Conservation (phyloP, 345 rosid genomes). For the Aethionema arabicum region DNA sequence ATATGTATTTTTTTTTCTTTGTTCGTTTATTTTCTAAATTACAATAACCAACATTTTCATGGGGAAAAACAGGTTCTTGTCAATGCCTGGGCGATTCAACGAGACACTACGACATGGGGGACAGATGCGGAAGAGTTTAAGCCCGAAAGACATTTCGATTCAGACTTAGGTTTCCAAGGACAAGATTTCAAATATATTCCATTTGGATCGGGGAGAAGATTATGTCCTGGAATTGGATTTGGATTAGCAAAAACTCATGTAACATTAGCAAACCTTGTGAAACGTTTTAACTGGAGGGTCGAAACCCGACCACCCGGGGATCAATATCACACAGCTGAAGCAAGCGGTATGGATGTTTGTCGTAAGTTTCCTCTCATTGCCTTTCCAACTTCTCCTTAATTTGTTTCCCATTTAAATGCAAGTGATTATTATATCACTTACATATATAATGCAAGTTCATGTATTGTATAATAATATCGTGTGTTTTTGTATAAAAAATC, state of each 20-base stretch:
- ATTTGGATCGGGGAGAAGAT: slow-evolving; percentile 26
- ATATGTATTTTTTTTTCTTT: not conserved
- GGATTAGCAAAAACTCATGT: slow-evolving; percentile 5
- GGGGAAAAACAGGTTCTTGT: slow-evolving; percentile 13
- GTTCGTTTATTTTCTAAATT: not conserved
- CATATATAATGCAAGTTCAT: no score
- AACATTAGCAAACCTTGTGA: slow-evolving; percentile 20
- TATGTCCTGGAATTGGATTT: slow-evolving; percentile 20
- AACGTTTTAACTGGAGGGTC: slow-evolving; percentile 22
- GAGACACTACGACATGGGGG: slow-evolving; percentile 45
- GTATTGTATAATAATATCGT: no score
- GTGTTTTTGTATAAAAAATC: no score
- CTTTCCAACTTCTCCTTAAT: not conserved
- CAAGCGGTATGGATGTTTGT: slow-evolving; percentile 20
- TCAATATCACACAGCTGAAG: slow-evolving; percentile 17
- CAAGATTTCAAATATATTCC: slow-evolving; percentile 27
- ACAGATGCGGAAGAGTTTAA: slow-evolving; percentile 46
- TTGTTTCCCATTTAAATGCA: no score
- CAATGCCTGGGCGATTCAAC: slow-evolving; percentile 43
- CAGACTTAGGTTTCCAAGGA: slow-evolving; percentile 13
- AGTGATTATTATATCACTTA: no score
- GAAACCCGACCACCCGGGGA: not conserved
- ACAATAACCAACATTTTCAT: not conserved
- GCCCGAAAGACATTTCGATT: slow-evolving; percentile 39
- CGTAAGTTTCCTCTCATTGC: slow-evolving; percentile 23